Base-by-base conservation (phyloP, 2,329 filamentous ascomycete species). In the Tolypocladium ophioglossoides region DNA sequence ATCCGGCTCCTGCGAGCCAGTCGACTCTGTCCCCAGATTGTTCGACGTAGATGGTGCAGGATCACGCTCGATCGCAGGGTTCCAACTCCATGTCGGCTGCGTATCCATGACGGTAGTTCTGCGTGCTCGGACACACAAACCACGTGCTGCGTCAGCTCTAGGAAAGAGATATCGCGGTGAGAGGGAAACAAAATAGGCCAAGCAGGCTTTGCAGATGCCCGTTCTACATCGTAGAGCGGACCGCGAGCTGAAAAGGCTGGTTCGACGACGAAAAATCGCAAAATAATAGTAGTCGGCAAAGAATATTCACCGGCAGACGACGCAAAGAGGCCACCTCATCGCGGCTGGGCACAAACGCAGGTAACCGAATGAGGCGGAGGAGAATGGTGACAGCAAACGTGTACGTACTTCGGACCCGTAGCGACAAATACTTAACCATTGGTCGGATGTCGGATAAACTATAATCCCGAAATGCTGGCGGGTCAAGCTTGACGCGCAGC, bases 401-500 rank as follows among this genome's bases (percentile, higher is more conserved):
- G 48, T n/a, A n/a, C n/a, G n/a, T n/a, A n/a, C n/a, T n/a, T n/a
- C n/a, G n/a, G n/a, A n/a, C n/a, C n/a, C n/a, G n/a, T n/a, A n/a
- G n/a, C n/a, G n/a, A n/a, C n/a, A n/a, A n/a, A n/a, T n/a, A n/a
- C n/a, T n/a, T n/a, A n/a, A n/a, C n/a, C n/a, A n/a, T n/a, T n/a
- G 20, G 51, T 50, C 56, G 54, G 57, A 54, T 39, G 11, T 35
- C 67, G 68, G 68, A 61, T 37, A 59, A 69, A 63, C 52, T 55
- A 2, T 59, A 57, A 32, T 22, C 56, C 66, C 66, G 66, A 44
- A 41, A 44, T 40, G 44, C 46, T 34, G 50, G 53, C 55, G 47
- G 54, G 51, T 57, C 54, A 57, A 68, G 66, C 67, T 69, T 59
- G 67, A 70, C 68, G 68, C 68, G 68, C 67, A 70, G 68, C 67